A percentile compares a stretch with the other conserved stretches of the same genome.
Conservation (phyloP, 2,329 filamentous ascomycete species). For the Sphaerulina musiva region DNA sequence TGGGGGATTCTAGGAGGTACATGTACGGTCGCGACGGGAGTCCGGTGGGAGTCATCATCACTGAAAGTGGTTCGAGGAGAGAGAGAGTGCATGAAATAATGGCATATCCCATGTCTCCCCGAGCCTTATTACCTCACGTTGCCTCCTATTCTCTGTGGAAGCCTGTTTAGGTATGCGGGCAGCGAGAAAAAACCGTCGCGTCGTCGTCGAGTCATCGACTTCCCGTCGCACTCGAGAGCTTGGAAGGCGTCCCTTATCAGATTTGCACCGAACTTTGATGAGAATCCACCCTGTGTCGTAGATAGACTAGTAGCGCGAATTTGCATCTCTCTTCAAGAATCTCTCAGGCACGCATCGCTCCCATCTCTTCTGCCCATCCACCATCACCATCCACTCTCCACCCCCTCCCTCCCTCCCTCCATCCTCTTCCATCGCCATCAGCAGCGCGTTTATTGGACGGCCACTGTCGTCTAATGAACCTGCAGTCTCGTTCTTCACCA, state of each 20-base stretch:
- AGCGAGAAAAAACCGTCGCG: conserved; percentile 1
- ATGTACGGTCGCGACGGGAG: neutral
- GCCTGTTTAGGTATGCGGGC: neutral
- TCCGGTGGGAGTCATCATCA: neutral
- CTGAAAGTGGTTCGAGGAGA: neutral
- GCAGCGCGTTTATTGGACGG: conserved; percentile 85
- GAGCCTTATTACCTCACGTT: neutral
- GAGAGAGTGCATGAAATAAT: too few relatives aligned
- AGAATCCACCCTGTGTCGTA: too few relatives aligned
- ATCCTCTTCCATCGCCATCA: conserved; percentile 13
- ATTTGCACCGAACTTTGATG: too few relatives aligned
- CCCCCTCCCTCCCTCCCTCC: conserved; percentile 3
- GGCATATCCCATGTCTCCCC: neutral
- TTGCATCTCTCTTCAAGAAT: neutral
- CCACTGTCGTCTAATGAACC: conserved; percentile 95
- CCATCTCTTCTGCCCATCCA: conserved; percentile 1
- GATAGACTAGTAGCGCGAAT: neutral
- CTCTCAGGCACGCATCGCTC: neutral
- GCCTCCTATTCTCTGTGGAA: neutral
- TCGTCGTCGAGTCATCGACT: neutral
- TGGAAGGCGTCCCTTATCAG: too few relatives aligned
- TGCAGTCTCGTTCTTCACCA: conserved; percentile 53
- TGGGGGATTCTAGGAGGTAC: too few relatives aligned
- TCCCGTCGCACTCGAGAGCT: neutral
- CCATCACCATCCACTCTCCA: conserved; percentile 9